Evolutionary conservation across 176 grass and related monocot genomes (phyloP), one percentile per base, ranked within the genome.

Genomic region (Themeda triandra): DNA sequence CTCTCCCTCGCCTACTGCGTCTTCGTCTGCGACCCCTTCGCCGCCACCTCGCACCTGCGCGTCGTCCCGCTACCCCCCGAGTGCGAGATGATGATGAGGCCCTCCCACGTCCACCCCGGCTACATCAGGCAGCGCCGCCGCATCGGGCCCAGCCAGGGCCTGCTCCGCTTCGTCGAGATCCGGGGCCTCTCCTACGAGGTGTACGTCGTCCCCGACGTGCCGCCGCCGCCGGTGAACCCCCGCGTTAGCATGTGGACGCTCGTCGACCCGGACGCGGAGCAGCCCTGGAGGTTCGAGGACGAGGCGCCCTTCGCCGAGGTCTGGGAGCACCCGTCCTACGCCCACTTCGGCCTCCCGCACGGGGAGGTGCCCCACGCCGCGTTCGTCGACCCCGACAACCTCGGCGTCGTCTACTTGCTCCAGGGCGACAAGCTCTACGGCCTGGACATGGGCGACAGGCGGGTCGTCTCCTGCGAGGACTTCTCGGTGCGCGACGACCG

Each of bases 1-100:
- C 15, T 69, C 24, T 63, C 77, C 33, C 44, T 85, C 35, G 2
- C 63, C 33, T 69, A 40, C 45, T 73, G 63, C 6, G 0, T 85
- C n/a, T 36, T 85, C 25, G 13, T 66, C 74, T 69, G 64, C 74
- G 25, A 85, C 64, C 73, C 83, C 13, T 85, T 85, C 83, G 33
- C 13, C 18, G 73, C 30, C 33, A 1, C 2, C 10, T 35, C 63
- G 25, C 17, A 13, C 24, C 44, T 84, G 45, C 29, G 24, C 63
- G 13, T 30, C 73, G 11, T 85, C 63, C 10, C 31, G 24, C 73
- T 69, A 24, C 73, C 73, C 7, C 0, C 1, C 27, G 54, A 21
- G 39, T 0, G 23, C 13, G 30, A 27, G 21, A 14, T 44, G 17
- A n/a, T n/a, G n/a, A n/a, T 6, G 8, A 1, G 15, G 37, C 1